Evolutionary conservation across 73 alveolate genomes (phyloP).

Genomic region (Paramecium bursaria): DNA sequence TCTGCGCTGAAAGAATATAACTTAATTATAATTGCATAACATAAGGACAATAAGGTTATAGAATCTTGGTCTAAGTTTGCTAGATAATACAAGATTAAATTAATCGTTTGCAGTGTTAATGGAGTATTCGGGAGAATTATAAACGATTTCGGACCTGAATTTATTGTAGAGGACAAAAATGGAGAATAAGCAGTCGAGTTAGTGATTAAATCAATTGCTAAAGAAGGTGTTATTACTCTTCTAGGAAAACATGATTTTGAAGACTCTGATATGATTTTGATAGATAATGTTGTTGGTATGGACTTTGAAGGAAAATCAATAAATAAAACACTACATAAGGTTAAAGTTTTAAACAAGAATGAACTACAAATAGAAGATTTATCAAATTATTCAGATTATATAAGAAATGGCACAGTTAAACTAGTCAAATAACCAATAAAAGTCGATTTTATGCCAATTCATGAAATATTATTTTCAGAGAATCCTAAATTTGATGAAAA

Average conservation of each 20-base stretch:
- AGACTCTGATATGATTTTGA: slow-evolving; percentile 89
- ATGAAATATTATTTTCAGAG: slow-evolving; percentile 62
- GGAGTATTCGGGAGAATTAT: slow-evolving; percentile 88
- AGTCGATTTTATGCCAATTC: slow-evolving; percentile 75
- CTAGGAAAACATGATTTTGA: slow-evolving; percentile 91
- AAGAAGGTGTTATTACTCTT: slow-evolving; percentile 83
- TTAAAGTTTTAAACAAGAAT: slow-evolving; percentile 74
- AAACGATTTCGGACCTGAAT: slow-evolving; percentile 91
- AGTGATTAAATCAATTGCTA: slow-evolving; percentile 76
- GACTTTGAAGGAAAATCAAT: slow-evolving; percentile 66
- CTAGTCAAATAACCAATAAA: slow-evolving; percentile 78
- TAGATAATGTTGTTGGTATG: slow-evolving; percentile 92
- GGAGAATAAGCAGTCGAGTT: slow-evolving; percentile 93
- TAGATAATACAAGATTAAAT: slow-evolving; percentile 77
- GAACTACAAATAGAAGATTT: slow-evolving; percentile 73
- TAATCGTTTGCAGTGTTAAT: slow-evolving; percentile 80
- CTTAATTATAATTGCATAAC: not conserved
- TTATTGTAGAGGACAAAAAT: slow-evolving; percentile 91
- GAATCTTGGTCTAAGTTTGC: slow-evolving; percentile 78
- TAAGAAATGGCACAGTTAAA: slow-evolving; percentile 79
- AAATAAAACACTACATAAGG: slow-evolving; percentile 73
- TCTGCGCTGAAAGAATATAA: too few species aligned
- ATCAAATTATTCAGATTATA: slow-evolving; percentile 67
- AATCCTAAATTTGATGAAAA: slow-evolving; percentile 73
- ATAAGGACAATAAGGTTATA: too few species aligned